Conservation (phyloP, 106 monocot genomes). For the Triglochin maritima region DNA sequence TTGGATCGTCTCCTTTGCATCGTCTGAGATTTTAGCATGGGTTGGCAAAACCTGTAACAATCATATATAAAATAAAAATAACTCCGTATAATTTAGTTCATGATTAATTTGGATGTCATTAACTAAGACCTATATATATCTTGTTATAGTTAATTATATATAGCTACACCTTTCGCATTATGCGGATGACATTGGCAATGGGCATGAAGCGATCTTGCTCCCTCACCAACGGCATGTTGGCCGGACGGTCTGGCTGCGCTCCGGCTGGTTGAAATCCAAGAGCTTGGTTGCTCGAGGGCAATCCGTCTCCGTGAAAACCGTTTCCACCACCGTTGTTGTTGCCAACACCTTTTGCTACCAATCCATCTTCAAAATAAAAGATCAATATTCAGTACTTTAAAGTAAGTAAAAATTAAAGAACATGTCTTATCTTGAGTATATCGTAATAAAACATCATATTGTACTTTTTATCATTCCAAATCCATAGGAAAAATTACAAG, state of each 20-base stretch:
- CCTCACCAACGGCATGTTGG: slow-evolving; percentile 7
- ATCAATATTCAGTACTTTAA: not conserved
- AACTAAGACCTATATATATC: too few species aligned
- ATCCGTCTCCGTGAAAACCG: not conserved
- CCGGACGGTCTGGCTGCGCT: not conserved
- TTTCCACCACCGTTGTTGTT: not conserved
- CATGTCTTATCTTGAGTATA: not conserved
- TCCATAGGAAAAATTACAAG: too few species aligned
- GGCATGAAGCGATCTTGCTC: slow-evolving; percentile 40
- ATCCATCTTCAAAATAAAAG: not conserved
- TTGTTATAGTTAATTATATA: too few species aligned
- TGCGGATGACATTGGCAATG: slow-evolving; percentile 35
- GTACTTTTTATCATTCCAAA: too few species aligned
- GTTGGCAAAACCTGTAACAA: slow-evolving; percentile 17
- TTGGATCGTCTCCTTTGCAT: slow-evolving; percentile 41
- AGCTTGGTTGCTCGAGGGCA: too few species aligned
- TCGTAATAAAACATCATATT: too few species aligned
- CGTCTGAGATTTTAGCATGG: slow-evolving; percentile 45
- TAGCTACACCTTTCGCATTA: slow-evolving; percentile 23
- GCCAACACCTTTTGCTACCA: not conserved
- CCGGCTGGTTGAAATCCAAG: not conserved
- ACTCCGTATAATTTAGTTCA: too few species aligned
- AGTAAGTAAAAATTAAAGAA: not conserved
- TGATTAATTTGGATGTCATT: too few species aligned
- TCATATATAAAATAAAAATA: too few species aligned